Evolutionary conservation across 352 stramenopile species (phyloP).

Genomic region (Detonula confervacea): DNA sequence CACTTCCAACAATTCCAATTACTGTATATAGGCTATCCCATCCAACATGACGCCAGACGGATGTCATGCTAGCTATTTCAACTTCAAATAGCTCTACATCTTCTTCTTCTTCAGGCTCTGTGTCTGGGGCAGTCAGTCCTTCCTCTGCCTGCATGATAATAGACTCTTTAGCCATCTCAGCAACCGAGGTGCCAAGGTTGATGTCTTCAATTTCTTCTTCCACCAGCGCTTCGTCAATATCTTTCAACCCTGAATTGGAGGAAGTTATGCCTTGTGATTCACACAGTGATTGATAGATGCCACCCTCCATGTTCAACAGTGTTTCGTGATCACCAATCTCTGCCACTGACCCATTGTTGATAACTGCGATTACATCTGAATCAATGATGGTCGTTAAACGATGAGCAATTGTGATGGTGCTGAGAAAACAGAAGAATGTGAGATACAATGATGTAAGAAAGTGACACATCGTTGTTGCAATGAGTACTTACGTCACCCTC

Average conservation of each 20-base stretch:
- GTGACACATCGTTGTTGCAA: background rate
- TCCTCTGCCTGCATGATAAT: slow-evolving; percentile 14
- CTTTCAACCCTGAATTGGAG: background rate
- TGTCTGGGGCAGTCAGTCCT: background rate
- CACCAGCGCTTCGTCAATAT: background rate
- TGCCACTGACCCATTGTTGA: slow-evolving; percentile 65
- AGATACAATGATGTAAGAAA: slow-evolving; percentile 85
- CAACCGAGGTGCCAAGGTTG: background rate
- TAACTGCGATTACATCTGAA: slow-evolving; percentile 79
- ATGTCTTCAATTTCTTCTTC: background rate
- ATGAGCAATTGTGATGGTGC: slow-evolving; percentile 83
- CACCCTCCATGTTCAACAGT: slow-evolving; percentile 69
- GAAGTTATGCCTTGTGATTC: slow-evolving; percentile 45
- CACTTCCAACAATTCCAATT: slow-evolving; percentile 48
- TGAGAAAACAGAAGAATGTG: slow-evolving; percentile 81
- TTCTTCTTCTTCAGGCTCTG: slow-evolving; percentile 7
- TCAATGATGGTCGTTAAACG: slow-evolving; percentile 86
- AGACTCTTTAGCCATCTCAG: background rate
- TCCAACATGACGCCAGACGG: slow-evolving; percentile 42
- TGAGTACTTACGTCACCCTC: slow-evolving; percentile 25
- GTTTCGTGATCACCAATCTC: slow-evolving; percentile 88
- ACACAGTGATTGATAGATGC: slow-evolving; percentile 59
- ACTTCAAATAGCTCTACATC: slow-evolving; percentile 7
- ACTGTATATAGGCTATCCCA: slow-evolving; percentile 37
- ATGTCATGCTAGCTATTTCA: slow-evolving; percentile 26